A percentile compares a stretch with the other conserved stretches of the same genome.
Conservation (phyloP, 202 grass and related monocot species). For the Schoenoplectus triqueter region DNA sequence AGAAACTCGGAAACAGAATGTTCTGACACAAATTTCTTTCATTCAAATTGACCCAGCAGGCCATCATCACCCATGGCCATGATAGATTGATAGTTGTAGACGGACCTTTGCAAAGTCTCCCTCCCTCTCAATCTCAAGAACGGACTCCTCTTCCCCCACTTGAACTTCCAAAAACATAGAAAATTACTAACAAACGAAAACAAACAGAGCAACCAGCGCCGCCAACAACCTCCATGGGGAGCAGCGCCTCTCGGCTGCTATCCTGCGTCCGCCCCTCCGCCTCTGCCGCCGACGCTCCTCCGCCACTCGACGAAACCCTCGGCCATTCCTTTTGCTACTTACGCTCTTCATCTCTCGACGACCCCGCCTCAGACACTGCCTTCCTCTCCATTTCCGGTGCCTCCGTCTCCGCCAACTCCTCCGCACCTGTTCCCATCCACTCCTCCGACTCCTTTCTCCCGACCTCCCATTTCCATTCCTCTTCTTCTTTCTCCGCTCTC, state of each 20-base stretch:
- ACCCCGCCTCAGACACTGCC: conserved; percentile 48
- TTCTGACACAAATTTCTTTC: conserved; percentile 31
- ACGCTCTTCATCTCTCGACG: conserved; percentile 43
- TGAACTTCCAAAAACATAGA: neutral
- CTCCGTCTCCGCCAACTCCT: conserved; percentile 88
- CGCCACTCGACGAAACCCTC: conserved; percentile 76
- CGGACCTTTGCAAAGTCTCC: conserved; percentile 24
- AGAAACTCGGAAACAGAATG: neutral
- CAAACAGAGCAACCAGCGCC: neutral
- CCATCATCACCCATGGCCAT: too few species aligned
- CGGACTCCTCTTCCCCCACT: neutral
- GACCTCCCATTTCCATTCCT: conserved; percentile 50
- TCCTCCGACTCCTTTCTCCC: conserved; percentile 46
- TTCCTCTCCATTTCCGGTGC: conserved; percentile 78
- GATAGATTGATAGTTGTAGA: neutral
- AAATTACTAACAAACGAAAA: neutral
- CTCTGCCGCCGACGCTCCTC: conserved; percentile 39
- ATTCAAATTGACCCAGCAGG: conserved; percentile 26
- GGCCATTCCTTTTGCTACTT: conserved; percentile 95
- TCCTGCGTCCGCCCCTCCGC: conserved; percentile 56
- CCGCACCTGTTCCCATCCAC: conserved; percentile 76
- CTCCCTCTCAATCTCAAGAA: conserved; percentile 4
- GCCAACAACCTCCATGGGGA: conserved; percentile 74
- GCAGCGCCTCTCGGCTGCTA: conserved; percentile 86
- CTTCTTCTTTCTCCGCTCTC: conserved; percentile 49